Percentiles rank a stretch among this genome's conserved stretches.
These are phyloP conservation scores for Taphrina pruni DNA, from an alignment of 1,139 yeast species.

Conservation along the genomic window DNA sequence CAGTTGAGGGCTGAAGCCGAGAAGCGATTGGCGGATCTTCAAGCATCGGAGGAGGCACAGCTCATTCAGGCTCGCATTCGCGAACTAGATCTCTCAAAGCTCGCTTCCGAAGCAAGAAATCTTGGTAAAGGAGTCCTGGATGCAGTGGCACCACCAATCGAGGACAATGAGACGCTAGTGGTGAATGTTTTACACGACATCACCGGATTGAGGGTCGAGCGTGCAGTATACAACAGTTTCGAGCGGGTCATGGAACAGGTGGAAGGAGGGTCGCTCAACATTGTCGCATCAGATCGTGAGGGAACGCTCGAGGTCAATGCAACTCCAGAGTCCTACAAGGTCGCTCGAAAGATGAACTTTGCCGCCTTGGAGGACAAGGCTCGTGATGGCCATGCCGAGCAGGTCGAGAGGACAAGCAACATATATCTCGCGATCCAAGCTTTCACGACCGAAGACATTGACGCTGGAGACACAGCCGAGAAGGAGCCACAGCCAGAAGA, in stretches of 20 bases:
- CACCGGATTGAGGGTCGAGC: slow-evolving; percentile 70
- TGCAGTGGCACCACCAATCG: slow-evolving; percentile 62
- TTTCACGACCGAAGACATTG: slow-evolving; percentile 49
- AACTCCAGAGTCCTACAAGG: slow-evolving; percentile 3
- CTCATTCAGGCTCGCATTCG: slow-evolving; percentile 33
- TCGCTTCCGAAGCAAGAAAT: slow-evolving; percentile 34
- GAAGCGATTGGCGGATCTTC: slow-evolving; percentile 36
- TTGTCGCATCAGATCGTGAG: slow-evolving; percentile 27
- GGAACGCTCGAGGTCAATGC: slow-evolving; percentile 19
- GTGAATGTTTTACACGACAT: slow-evolving; percentile 86
- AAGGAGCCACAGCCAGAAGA: slow-evolving; percentile 43
- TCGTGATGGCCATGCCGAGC: slow-evolving; percentile 13
- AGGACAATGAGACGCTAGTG: slow-evolving; percentile 72
- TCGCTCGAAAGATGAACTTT: slow-evolving; percentile 23
- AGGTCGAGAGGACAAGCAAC: slow-evolving; percentile 14
- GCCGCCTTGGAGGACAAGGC: slow-evolving; percentile 24
- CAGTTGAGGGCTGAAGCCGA: slow-evolving; percentile 34
- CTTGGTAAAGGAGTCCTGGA: slow-evolving; percentile 53
- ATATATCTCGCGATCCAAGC: slow-evolving; percentile 20
- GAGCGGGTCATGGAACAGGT: slow-evolving; percentile 87
- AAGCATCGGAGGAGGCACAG: slow-evolving; percentile 36
- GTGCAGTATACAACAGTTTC: slow-evolving; percentile 70
- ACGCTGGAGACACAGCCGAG: slow-evolving; percentile 46
- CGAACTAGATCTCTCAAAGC: slow-evolving; percentile 21
- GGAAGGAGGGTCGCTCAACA: slow-evolving; percentile 57